Evolutionary conservation across 768 basidiomycete species (phyloP), one percentile per base, ranked within the genome.

Genomic region (Hypholoma fasciculare): DNA sequence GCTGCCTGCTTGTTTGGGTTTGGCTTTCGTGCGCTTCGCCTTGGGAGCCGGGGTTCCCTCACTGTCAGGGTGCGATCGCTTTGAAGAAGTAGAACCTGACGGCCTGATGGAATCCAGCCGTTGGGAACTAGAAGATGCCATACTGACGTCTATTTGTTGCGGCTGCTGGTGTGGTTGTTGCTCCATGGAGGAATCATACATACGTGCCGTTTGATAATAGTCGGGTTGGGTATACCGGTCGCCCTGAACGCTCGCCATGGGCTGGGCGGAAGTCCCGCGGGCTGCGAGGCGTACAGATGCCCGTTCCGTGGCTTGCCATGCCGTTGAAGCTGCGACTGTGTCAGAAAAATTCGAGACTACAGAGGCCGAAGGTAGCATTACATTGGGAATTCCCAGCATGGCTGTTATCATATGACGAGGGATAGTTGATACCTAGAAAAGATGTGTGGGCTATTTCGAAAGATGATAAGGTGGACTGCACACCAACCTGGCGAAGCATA

Each of bases 251-350:
- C 20, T 64, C 46, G 58, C 66, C 16, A 60, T 52, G 16, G 62
- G 60, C 12, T 76, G 70, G 50, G 71, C 68, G 14, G 68, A 65
- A 27, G 75, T 72, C 47, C 71, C 80, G 46, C 85, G 82, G 36
- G 84, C 83, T 46, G 79, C 81, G 64, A 87, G 62, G 63, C 85
- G 85, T 69, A 86, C 69, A 66, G 85, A 84, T 55, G 77, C 83
- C 58, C 87, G 74, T 64, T 86, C 81, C 66, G 76, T 64, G 49
- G 61, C 56, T 73, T 87, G 86, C 72, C 77, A 86, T 60, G 69
- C 84, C 83, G 52, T 37, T n/a, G 47, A 46, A 50, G 42, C 48
- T 54, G 37, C 48, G 20, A 43, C 19, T 19, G 43, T 19, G 43
- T 44, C 36, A 60, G 40, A 60, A 50, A 52, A 39, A 49, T 39